Evolutionary conservation across 192 early-diverging fungal genomes (phyloP), one percentile per base, ranked within the genome.

Genomic region (Phlyctochytrium bullatum): DNA sequence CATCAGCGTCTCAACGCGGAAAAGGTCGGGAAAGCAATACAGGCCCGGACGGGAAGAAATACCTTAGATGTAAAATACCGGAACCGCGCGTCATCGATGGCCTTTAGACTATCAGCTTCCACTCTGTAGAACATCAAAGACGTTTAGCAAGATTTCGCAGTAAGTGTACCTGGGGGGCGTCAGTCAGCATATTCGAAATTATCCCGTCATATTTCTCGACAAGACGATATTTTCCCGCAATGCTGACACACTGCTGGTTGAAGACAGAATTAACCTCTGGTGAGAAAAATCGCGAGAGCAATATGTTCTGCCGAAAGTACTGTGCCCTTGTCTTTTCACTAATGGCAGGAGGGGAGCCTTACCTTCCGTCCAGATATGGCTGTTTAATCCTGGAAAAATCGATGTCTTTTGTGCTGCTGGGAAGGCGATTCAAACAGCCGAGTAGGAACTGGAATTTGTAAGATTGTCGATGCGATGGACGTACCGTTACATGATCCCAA

Each of bases 231-330:
- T 89, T 88, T 10, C 93, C 93, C 3, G 79, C 86, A 0, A 91
- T 78, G 40, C 83, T 84, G 28, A 72, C 73, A 68, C 72, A 76
- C 36, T 33, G 40, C 6, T 34, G 36, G 31, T 23, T 59, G 76
- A 93, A 92, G 40, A 96, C 72, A 0, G 92, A 81, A 69, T 94
- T 94, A n/a, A 98, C 82, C 78, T 99, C 95, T 1, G 97, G 97
- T 0, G 90, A 87, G 57, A 88, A 72, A 70, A 89, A 92, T 56
- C 87, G 84, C 4, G 92, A 86, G 36, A 99, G 79, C 20, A 97
- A 36, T 20, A 99, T 71, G 0, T 89, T 96, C 76, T 99, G 97
- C 25, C 97, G 90, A 17, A 94, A 68, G 76, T 96, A 89, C 62
- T 89, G 85, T 4, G 93, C 79, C 56, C 83, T 87, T 65, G 4